phyloP scores from a whole-genome alignment of 371 early-diverging fungal genomes.

The Coemansia sp. region DNA sequence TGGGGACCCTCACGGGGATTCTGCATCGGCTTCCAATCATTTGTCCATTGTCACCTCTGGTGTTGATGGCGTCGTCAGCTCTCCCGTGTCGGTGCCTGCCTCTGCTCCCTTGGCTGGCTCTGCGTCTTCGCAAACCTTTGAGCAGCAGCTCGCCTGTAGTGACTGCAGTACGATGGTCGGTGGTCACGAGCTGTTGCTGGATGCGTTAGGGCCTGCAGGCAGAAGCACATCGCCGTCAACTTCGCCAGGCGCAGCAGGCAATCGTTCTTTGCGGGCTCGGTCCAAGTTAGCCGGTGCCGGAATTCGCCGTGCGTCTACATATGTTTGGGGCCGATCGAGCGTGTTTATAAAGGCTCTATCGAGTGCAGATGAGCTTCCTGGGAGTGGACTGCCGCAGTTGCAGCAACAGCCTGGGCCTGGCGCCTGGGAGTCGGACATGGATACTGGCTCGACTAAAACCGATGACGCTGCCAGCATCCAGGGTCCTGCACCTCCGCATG shows the following conservation, averaged over 20 bases:
- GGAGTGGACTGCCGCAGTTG: background rate
- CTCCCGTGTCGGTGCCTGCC: background rate
- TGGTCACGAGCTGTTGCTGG: background rate
- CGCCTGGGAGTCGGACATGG: slow-evolving; percentile 16
- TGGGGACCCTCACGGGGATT: background rate
- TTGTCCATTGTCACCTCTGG: background rate
- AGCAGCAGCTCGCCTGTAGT: background rate
- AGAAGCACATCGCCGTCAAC: slow-evolving; percentile 3
- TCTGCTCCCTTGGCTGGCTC: background rate
- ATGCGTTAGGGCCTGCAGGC: background rate
- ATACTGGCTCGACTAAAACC: slow-evolving; percentile 22
- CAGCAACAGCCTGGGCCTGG: slow-evolving; percentile 2
- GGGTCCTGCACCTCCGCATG: background rate
- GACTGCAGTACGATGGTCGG: slow-evolving; percentile 1
- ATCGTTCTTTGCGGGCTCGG: slow-evolving; percentile 37
- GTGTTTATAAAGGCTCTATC: slow-evolving; percentile 44
- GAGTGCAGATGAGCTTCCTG: slow-evolving; percentile 36
- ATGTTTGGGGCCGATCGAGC: slow-evolving; percentile 45
- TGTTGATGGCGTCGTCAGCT: background rate
- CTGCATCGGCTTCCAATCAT: background rate
- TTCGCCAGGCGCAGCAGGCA: slow-evolving; percentile 15
- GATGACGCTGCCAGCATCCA: slow-evolving; percentile 7
- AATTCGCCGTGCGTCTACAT: slow-evolving; percentile 45
- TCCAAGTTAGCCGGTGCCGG: slow-evolving; percentile 42
- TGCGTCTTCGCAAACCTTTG: background rate